Percentiles rank a stretch among this genome's conserved stretches.
Conservation (phyloP, 1,284 basidiomycete genomes). For the Grifola frondosa region DNA sequence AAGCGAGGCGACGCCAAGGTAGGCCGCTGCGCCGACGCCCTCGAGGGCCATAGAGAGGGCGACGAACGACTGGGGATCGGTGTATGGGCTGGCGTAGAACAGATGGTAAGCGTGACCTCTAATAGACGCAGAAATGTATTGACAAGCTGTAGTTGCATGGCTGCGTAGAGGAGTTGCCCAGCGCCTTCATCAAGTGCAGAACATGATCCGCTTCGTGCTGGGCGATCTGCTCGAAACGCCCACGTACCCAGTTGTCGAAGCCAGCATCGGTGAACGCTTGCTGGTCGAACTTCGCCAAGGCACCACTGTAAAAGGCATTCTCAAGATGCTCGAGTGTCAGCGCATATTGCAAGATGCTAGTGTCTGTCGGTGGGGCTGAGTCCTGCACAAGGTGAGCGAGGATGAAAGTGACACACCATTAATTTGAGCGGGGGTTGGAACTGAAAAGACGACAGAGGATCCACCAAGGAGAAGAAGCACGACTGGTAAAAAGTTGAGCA, state of each 20-base stretch:
- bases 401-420: no score
- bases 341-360: constrained; percentile 48
- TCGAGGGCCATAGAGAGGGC: constrained; percentile 51
- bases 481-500: no score
- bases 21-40: constrained; percentile 47
- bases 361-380: constrained; percentile 22
- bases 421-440: no score
- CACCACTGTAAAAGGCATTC: constrained; percentile 37
- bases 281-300: constrained; percentile 39
- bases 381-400: no score
- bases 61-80: constrained; percentile 45
- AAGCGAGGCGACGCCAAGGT: constrained; percentile 45
- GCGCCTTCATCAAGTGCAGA: constrained; percentile 35
- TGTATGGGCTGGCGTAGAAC: constrained; percentile 40
- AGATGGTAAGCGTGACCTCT: no score
- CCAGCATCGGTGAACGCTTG: constrained; percentile 45
- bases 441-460: no score
- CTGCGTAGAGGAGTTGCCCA: constrained; percentile 48
- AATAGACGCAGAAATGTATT: constrained; percentile 19
- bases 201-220: constrained; percentile 52
- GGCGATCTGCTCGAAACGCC: constrained; percentile 46
- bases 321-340: constrained; percentile 62
- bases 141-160: constrained; percentile 59
- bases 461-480: no score
- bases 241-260: constrained; percentile 41